Conservation (phyloP, 1,139 yeast genomes). For the Kazachstania sp. region DNA sequence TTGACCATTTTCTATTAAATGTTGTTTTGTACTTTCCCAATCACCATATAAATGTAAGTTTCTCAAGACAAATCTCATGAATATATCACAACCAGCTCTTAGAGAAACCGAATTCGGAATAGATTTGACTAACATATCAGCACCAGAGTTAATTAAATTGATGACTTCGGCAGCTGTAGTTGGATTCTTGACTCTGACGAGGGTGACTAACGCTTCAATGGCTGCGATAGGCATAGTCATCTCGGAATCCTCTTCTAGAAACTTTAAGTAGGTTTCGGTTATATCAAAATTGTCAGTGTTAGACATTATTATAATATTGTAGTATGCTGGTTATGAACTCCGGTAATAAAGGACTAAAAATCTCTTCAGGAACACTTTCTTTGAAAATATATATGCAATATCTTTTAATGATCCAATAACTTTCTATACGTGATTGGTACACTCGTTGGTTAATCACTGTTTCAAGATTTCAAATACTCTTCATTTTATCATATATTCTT, state of each 20-base stretch:
- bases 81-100: slow-evolving; percentile 95
- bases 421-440: too few species aligned
- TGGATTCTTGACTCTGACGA: slow-evolving; percentile 74
- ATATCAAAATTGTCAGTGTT: slow-evolving; percentile 52
- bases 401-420: too few species aligned
- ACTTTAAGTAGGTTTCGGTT: slow-evolving; percentile 66
- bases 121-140: slow-evolving; percentile 60
- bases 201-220: slow-evolving; percentile 82
- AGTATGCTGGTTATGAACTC: too few species aligned
- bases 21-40: slow-evolving; percentile 91
- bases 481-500: too few species aligned
- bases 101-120: slow-evolving; percentile 87
- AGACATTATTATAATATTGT: background rate
- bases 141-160: slow-evolving; percentile 68
- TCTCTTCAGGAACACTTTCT: too few species aligned
- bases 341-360: too few species aligned
- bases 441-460: background rate
- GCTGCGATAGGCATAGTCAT: slow-evolving; percentile 99
- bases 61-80: slow-evolving; percentile 84
- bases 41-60: slow-evolving; percentile 84
- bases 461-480: too few species aligned
- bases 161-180: slow-evolving; percentile 90
- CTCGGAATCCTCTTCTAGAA: slow-evolving; percentile 78
- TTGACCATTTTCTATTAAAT: slow-evolving; percentile 88
- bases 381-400: too few species aligned